A percentile compares a stretch with the other conserved stretches of the same genome.
phyloP scores from a whole-genome alignment of 208 protist genomes.

The Leishmania arabica region DNA sequence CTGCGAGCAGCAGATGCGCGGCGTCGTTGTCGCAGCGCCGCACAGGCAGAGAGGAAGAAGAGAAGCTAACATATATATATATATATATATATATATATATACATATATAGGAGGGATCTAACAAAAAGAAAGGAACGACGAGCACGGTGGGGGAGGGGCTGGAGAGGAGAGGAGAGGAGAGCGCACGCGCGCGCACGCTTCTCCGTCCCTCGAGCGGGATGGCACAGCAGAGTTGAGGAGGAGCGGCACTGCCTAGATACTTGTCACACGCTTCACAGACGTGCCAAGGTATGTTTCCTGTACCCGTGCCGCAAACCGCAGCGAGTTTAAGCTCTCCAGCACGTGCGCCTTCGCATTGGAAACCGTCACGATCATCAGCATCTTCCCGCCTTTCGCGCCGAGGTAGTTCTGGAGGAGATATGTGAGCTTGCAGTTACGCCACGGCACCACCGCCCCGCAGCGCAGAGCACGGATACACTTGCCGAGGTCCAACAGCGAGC shows the following conservation, averaged over 20 bases:
- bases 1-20: background rate
- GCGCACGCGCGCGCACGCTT: background rate
- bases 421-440: conserved; percentile 93
- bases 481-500: conserved; percentile 87
- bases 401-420: conserved; percentile 92
- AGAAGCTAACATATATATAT: background rate
- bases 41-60: background rate
- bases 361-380: conserved; percentile 94
- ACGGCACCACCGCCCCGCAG: conserved; percentile 74
- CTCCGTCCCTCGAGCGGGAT: background rate
- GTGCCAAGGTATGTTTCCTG: conserved; percentile 86
- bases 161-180: background rate
- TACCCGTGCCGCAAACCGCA: conserved; percentile 94
- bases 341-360: conserved; percentile 68
- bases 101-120: background rate
- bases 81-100: no score
- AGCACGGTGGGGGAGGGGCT: background rate
- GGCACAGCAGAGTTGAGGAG: background rate
- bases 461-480: conserved; percentile 93
- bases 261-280: conserved; percentile 76
- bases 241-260: conserved; percentile 30
- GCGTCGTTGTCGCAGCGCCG: background rate
- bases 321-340: conserved; percentile 87
- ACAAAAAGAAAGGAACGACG: background rate
- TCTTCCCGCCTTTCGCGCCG: conserved; percentile 87